Evolutionary conservation across 371 early-diverging fungal species (phyloP).

Genomic region (Gilbertella persicaria): DNA sequence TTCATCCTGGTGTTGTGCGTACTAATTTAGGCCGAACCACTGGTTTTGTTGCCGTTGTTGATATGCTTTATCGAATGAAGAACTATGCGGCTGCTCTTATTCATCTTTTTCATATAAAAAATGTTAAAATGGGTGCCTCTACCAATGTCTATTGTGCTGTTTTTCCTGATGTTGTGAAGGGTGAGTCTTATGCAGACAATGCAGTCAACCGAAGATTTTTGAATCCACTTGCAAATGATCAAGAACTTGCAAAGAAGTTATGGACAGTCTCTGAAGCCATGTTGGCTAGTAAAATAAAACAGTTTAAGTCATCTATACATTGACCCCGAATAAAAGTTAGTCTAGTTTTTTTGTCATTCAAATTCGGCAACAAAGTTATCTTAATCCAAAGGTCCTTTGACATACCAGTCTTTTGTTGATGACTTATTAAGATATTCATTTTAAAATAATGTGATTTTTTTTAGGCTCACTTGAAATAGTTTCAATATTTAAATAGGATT

Average conservation of each 20-base stretch:
- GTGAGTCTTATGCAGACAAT: constrained; percentile 2
- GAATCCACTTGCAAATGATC: neutral
- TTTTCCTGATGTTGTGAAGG: constrained; percentile 7
- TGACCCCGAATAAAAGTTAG: too few relatives aligned
- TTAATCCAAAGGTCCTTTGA: too few relatives aligned
- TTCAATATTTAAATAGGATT: too few relatives aligned
- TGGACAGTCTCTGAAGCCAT: neutral
- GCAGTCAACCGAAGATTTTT: neutral
- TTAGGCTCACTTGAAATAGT: too few relatives aligned
- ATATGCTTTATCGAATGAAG: neutral
- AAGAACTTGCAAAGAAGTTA: neutral
- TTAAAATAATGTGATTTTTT: too few relatives aligned
- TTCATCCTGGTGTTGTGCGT: constrained; percentile 9
- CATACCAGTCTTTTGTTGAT: too few relatives aligned
- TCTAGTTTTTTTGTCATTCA: too few relatives aligned
- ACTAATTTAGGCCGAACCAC: neutral
- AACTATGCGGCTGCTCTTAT: neutral
- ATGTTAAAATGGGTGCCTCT: neutral
- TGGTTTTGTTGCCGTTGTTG: neutral
- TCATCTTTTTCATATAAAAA: neutral
- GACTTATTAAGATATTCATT: too few relatives aligned
- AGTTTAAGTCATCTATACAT: too few relatives aligned
- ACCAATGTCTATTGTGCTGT: constrained; percentile 9
- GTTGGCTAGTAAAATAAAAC: neutral
- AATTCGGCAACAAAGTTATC: too few relatives aligned